Evolutionary conservation across 495 filamentous ascomycete genomes (phyloP), one percentile per base, ranked within the genome.

Genomic region (Hypoxylon rickii): DNA sequence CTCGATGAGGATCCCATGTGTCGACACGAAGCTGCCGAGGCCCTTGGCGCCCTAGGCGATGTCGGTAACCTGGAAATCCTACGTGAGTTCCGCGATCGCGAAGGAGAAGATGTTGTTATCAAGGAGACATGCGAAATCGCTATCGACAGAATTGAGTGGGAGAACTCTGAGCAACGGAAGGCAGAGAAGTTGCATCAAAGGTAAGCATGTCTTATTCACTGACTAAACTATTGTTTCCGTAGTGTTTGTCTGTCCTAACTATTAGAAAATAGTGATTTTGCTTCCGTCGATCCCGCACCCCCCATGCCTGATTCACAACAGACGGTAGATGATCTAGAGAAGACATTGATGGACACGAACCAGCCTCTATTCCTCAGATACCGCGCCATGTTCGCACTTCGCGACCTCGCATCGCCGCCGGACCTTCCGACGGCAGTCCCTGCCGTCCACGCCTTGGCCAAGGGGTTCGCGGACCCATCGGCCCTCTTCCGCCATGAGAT

Each of bases 401-500:
- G 94, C 55, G 92, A 97, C 72, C 83, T 99, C 44, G 88, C 90
- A 11, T 96, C 92, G 5, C 92, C 93, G 2, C 91, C 92, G 3
- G 89, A 95, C 65, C 84, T 93, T 24, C 88, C 92, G 4, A 95
- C 90, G 1, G 90, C 92, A 6, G 79, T 90, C 18, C 86, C 86
- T 15, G 93, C 94, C 31, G 79, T 99, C 47, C 80, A 86, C 40
- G 88, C 92, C 5, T 77, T 99, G 39, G 88, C 93, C n/a, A 85
- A 83, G 63, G 95, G 94, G 2, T 86, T 99, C 64, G 76, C 78
- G 6, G 94, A 99, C 68, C 78, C 84, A 7, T 96, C 90, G 34
- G 90, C 92, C 15, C 83, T 99, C n/a, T 97, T 99, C 79, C 83
- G 94, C 52, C 94, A 99, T 72, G 94, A 99, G 67, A 89, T 97